These are phyloP conservation scores for Chionographis japonica DNA, from an alignment of 106 monocot genomes.

Conservation along the genomic window DNA sequence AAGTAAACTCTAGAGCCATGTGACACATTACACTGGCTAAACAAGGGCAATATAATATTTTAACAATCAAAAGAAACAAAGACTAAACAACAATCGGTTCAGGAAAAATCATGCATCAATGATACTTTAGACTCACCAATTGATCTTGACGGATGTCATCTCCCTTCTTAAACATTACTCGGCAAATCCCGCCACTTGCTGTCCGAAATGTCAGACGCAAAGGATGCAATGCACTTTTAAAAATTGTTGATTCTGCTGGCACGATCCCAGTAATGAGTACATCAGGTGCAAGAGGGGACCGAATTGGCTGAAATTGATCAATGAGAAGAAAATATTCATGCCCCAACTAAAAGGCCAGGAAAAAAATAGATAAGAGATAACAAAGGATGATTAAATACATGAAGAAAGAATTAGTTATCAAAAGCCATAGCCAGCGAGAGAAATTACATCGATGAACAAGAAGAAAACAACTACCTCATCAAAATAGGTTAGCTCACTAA, in stretches of 20 bases:
- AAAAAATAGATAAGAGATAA: constrained; percentile 1
- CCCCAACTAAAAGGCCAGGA: neutral
- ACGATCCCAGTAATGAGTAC: constrained; percentile 83
- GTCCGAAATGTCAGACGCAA: constrained; percentile 81
- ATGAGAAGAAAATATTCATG: neutral
- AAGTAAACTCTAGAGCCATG: too few relatives aligned
- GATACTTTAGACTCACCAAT: constrained; percentile 38
- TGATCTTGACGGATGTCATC: constrained; percentile 99
- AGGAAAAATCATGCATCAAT: neutral
- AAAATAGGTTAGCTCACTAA: constrained; percentile 93
- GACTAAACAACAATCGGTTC: too few relatives aligned
- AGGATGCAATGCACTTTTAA: constrained; percentile 89
- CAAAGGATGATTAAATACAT: neutral
- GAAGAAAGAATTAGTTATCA: neutral
- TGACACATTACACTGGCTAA: too few relatives aligned
- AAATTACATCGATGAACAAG: neutral
- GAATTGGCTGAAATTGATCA: constrained; percentile 70
- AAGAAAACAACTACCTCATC: constrained; percentile 65
- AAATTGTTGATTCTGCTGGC: constrained; percentile 88
- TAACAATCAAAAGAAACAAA: too few relatives aligned
- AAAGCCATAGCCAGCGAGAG: neutral
- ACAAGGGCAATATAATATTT: too few relatives aligned
- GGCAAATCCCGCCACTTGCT: constrained; percentile 68
- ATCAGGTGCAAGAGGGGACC: constrained; percentile 78
- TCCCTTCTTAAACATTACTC: constrained; percentile 95